Evolutionary conservation across 2,329 filamentous ascomycete species (phyloP).

Genomic region (Paraphoma sp.): DNA sequence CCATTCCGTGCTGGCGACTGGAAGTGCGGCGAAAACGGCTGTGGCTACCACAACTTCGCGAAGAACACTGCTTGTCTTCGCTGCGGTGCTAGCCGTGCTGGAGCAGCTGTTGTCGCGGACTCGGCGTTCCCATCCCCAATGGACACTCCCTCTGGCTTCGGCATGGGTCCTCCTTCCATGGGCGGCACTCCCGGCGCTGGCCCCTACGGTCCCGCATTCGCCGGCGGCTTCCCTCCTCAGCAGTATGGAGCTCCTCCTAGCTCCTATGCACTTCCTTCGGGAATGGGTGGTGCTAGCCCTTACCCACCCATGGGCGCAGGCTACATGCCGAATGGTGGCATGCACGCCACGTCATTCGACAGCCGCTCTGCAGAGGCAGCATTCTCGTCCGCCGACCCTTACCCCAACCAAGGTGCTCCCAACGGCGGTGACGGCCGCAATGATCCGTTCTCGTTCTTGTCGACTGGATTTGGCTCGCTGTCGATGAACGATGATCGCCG

Average conservation of each 20-base stretch:
- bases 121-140: constrained; percentile 90
- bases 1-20: constrained; percentile 98
- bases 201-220: constrained; percentile 75
- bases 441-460: constrained; percentile 83
- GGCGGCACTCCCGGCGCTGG: constrained; percentile 72
- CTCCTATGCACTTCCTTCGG: constrained; percentile 87
- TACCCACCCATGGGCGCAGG: constrained; percentile 81
- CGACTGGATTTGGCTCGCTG: constrained; percentile 73
- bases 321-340: constrained; percentile 76
- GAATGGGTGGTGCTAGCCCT: constrained; percentile 77
- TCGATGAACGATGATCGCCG: constrained; percentile 68
- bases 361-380: constrained; percentile 93
- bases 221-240: constrained; percentile 68
- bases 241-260: constrained; percentile 88
- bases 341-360: constrained; percentile 88
- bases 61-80: constrained; percentile 99
- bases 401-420: constrained; percentile 73
- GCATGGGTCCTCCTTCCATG: constrained; percentile 89
- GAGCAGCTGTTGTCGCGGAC: constrained; percentile 92
- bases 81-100: constrained; percentile 92
- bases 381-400: constrained; percentile 87
- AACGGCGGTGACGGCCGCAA: constrained; percentile 71
- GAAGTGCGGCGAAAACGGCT: constrained; percentile 98
- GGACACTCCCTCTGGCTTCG: constrained; percentile 82
- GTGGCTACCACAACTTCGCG: constrained; percentile 98